Evolutionary conservation across 2,329 filamentous ascomycete species (phyloP).

Genomic region (Orbilia javanica): DNA sequence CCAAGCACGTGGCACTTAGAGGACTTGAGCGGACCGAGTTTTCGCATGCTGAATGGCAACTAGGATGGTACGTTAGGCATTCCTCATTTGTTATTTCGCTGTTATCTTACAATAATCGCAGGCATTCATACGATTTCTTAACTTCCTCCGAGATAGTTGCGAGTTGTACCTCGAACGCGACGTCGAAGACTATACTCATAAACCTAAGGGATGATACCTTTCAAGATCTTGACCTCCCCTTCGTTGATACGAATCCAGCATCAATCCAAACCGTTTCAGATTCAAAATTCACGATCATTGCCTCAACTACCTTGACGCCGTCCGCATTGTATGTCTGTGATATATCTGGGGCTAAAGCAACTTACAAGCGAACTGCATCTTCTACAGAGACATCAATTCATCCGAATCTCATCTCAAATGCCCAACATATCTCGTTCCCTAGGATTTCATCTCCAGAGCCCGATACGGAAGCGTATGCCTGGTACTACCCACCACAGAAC

Average conservation of each 20-base stretch:
- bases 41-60: slow-evolving; percentile 63
- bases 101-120: background rate
- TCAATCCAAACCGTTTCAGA: slow-evolving; percentile 38
- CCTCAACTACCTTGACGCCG: slow-evolving; percentile 35
- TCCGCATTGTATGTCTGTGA: slow-evolving; percentile 40
- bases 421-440: slow-evolving; percentile 51
- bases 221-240: slow-evolving; percentile 40
- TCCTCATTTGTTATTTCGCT: background rate
- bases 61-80: slow-evolving; percentile 61
- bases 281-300: slow-evolving; percentile 46
- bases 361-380: slow-evolving; percentile 16
- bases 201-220: slow-evolving; percentile 23
- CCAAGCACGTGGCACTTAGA: slow-evolving; percentile 64
- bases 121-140: slow-evolving; percentile 53
- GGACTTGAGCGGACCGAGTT: slow-evolving; percentile 66
- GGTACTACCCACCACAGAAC: slow-evolving; percentile 66
- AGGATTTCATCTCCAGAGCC: slow-evolving; percentile 45
- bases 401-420: slow-evolving; percentile 33
- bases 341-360: slow-evolving; percentile 8
- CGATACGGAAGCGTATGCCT: slow-evolving; percentile 40
- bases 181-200: slow-evolving; percentile 34
- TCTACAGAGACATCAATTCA: slow-evolving; percentile 32
- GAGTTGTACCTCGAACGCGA: slow-evolving; percentile 33
- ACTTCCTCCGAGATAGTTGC: slow-evolving; percentile 21
- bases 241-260: slow-evolving; percentile 34